Percentiles rank a stretch among this genome's conserved stretches.
Conservation (phyloP, 2,329 filamentous ascomycete genomes). For the Elsinoe fawcettii region DNA sequence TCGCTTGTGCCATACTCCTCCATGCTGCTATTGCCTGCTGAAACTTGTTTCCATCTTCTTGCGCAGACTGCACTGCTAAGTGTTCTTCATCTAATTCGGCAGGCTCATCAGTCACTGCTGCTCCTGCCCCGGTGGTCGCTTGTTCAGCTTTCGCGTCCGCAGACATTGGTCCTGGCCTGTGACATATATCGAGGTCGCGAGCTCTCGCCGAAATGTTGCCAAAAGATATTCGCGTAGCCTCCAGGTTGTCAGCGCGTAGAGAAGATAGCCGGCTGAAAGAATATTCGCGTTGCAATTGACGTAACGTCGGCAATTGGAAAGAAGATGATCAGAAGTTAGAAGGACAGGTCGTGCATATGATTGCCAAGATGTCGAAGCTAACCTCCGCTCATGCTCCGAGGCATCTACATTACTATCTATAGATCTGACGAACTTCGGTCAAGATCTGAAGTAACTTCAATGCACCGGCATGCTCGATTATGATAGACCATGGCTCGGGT, state of each 20-base stretch:
- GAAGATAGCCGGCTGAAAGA: no score
- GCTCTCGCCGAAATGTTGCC: background rate
- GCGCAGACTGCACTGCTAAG: background rate
- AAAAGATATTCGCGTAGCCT: background rate
- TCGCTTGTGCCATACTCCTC: constrained; percentile 59
- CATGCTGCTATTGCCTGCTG: constrained; percentile 92
- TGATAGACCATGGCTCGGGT: background rate
- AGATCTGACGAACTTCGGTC: background rate
- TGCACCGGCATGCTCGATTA: background rate
- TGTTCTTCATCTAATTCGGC: background rate
- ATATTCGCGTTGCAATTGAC: no score
- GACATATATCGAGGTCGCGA: background rate
- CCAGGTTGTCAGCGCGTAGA: background rate
- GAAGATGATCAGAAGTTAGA: background rate
- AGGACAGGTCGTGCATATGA: constrained; percentile 4
- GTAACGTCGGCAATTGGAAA: no score
- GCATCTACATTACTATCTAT: background rate
- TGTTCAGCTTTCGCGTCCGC: constrained; percentile 16
- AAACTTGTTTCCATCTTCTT: constrained; percentile 77
- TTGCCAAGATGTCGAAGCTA: constrained; percentile 8
- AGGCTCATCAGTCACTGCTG: background rate
- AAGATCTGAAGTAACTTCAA: background rate
- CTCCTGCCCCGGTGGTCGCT: constrained; percentile 10
- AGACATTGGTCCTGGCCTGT: constrained; percentile 13
- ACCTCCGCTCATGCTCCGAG: background rate